Percentiles rank a stretch among this genome's conserved stretches.
Evolutionary conservation across 129 eudicot genomes (phyloP).

Genomic region (Kitagawia praeruptora): DNA sequence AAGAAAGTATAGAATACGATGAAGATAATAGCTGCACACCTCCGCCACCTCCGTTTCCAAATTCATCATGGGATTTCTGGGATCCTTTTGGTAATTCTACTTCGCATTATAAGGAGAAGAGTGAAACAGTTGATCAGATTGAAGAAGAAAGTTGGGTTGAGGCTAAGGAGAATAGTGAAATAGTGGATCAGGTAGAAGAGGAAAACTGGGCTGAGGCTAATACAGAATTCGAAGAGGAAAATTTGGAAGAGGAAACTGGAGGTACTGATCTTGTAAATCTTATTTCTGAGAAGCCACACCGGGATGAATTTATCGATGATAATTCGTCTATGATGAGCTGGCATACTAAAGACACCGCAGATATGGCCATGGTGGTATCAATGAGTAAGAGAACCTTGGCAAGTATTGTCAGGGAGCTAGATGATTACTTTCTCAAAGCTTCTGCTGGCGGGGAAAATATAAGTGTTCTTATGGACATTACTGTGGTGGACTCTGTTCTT

Average conservation of each 20-base stretch:
- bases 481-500: constrained; percentile 21
- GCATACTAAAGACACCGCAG: constrained; percentile 33
- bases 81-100: constrained; percentile 33
- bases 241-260: constrained; percentile 26
- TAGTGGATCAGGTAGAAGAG: constrained; percentile 35
- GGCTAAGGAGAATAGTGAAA: constrained; percentile 23
- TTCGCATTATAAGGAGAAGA: constrained; percentile 18
- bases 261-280: constrained; percentile 8
- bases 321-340: constrained; percentile 37
- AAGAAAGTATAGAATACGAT: constrained; percentile 36
- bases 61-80: constrained; percentile 43
- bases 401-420: constrained; percentile 45
- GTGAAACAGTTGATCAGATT: constrained; percentile 21
- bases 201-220: constrained; percentile 62
- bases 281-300: constrained; percentile 12
- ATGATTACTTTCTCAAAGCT: constrained; percentile 53
- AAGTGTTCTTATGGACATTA: constrained; percentile 47
- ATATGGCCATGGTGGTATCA: constrained; percentile 52
- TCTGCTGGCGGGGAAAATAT: constrained; percentile 42
- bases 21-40: constrained; percentile 28
- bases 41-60: constrained; percentile 40
- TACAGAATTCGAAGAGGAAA: constrained; percentile 46
- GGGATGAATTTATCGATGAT: constrained; percentile 33
- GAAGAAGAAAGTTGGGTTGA: constrained; percentile 68
- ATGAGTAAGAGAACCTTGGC: constrained; percentile 40